Percentiles rank a stretch among this genome's conserved stretches.
Evolutionary conservation across 345 rosid species (phyloP).

Genomic region (Moricandia moricandioides): DNA sequence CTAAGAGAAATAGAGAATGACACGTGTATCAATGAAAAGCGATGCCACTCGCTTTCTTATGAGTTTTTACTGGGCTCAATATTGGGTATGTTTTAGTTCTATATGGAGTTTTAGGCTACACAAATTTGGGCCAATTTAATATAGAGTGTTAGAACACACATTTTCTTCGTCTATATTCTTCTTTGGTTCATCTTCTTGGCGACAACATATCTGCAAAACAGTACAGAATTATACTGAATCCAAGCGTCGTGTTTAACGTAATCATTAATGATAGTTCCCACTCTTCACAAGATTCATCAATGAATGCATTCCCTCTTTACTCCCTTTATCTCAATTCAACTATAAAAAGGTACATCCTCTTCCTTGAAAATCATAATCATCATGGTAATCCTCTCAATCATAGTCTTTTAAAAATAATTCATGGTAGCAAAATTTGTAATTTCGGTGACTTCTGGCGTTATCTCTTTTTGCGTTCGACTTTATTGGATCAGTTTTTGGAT

Average conservation of each 20-base stretch:
- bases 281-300: too few species aligned
- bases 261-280: too few species aligned
- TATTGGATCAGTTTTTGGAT: neutral
- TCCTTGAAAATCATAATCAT: neutral
- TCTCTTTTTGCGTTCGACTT: neutral
- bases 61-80: neutral
- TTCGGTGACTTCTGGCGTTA: too few species aligned
- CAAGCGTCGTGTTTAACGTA: neutral
- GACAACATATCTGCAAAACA: neutral
- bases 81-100: neutral
- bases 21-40: too few species aligned
- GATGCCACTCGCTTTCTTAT: too few species aligned
- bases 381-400: neutral
- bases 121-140: neutral
- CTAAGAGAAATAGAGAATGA: too few species aligned
- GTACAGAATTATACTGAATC: neutral
- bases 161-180: neutral
- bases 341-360: neutral
- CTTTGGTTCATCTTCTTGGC: neutral
- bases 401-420: neutral
- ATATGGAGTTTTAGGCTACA: neutral
- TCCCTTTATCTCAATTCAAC: neutral
- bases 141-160: neutral
- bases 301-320: neutral
- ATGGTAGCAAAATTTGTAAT: neutral